Evolutionary conservation across 495 filamentous ascomycete species (phyloP).

Genomic region (Aspergillus saccharolyticus): DNA sequence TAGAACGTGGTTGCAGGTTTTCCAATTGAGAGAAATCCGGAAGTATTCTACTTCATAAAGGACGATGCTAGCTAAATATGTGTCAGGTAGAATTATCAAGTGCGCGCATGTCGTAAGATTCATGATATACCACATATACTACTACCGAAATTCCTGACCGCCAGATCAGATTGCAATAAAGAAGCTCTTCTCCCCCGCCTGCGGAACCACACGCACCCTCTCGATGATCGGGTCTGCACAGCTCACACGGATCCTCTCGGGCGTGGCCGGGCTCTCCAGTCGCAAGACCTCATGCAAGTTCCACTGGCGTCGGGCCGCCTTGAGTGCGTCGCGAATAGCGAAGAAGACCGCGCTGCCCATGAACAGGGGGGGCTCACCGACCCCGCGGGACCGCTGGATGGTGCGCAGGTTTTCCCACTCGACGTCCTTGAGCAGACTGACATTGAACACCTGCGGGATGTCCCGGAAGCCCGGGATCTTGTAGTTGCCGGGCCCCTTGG

Average conservation of each 20-base stretch:
- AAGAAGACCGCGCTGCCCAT: slow-evolving; percentile 95
- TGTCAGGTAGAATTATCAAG: too few relatives aligned
- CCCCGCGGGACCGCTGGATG: slow-evolving; percentile 79
- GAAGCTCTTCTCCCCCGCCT: slow-evolving; percentile 90
- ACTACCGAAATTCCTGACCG: not conserved
- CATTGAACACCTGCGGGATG: slow-evolving; percentile 91
- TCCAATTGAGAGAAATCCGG: too few relatives aligned
- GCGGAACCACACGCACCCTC: slow-evolving; percentile 62
- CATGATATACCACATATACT: not conserved
- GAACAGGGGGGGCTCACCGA: slow-evolving; percentile 93
- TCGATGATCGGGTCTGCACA: slow-evolving; percentile 87
- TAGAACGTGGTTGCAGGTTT: not conserved
- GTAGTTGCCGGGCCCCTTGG: slow-evolving; percentile 83
- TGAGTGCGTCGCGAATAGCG: slow-evolving; percentile 49
- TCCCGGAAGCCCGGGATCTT: slow-evolving; percentile 98
- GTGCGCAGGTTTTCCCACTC: slow-evolving; percentile 91
- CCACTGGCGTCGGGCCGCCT: slow-evolving; percentile 36
- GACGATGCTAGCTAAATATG: too few relatives aligned
- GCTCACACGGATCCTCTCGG: slow-evolving; percentile 76
- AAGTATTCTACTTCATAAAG: too few relatives aligned
- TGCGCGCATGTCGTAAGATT: slow-evolving; percentile 1
- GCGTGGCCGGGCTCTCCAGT: slow-evolving; percentile 58
- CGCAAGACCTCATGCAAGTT: slow-evolving; percentile 36
- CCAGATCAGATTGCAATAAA: slow-evolving; percentile 60
- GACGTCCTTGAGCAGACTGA: slow-evolving; percentile 85